A percentile compares a stretch with the other conserved stretches of the same genome.
phyloP scores from a whole-genome alignment of 2,329 filamentous ascomycete genomes.

The Drechslerella coelobrocha region DNA sequence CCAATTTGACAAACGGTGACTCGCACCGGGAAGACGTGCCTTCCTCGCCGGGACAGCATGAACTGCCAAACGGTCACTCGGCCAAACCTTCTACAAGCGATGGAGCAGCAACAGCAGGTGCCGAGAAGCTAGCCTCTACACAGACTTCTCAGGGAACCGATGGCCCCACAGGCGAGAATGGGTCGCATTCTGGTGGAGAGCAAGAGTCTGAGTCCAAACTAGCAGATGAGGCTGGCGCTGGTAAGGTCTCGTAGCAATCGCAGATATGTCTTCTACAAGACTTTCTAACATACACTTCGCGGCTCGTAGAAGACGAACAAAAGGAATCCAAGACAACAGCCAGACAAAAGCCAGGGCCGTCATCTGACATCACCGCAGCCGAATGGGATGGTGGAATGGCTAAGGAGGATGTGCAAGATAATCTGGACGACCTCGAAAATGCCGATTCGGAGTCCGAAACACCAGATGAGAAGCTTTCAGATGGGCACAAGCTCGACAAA shows the following conservation, averaged over 20 bases:
- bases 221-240: slow-evolving; percentile 18
- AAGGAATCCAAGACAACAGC: slow-evolving; percentile 13
- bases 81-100: slow-evolving; percentile 13
- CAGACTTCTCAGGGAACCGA: slow-evolving; percentile 16
- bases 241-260: slow-evolving; percentile 10
- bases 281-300: not conserved
- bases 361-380: slow-evolving; percentile 45
- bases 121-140: slow-evolving; percentile 14
- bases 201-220: slow-evolving; percentile 18
- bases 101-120: slow-evolving; percentile 2
- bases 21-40: slow-evolving; percentile 27
- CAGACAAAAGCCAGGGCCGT: slow-evolving; percentile 41
- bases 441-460: slow-evolving; percentile 45
- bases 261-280: not conserved
- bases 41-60: slow-evolving; percentile 4
- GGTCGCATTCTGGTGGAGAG: slow-evolving; percentile 14
- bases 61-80: slow-evolving; percentile 16
- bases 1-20: slow-evolving; percentile 18
- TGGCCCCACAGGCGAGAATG: slow-evolving; percentile 11
- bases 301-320: slow-evolving; percentile 11
- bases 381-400: slow-evolving; percentile 50
- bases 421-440: slow-evolving; percentile 46
- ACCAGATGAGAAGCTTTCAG: slow-evolving; percentile 19
- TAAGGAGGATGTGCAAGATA: slow-evolving; percentile 46
- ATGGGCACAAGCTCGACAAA: slow-evolving; percentile 35